phyloP scores from a whole-genome alignment of 164 flowering plant species.

The Litsea cubeba region DNA sequence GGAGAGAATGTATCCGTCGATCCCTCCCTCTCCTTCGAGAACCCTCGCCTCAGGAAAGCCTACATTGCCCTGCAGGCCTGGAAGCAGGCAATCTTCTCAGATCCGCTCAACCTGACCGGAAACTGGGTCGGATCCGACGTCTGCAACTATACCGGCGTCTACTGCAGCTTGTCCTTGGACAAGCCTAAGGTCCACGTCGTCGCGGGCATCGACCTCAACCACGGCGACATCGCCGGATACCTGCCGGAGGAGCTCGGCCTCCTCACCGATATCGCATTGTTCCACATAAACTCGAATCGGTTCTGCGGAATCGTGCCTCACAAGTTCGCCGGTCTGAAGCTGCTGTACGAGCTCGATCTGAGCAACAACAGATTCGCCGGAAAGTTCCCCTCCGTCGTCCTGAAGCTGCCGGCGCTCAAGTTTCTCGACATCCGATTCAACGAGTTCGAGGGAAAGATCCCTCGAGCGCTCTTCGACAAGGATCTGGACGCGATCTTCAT shows the following conservation, averaged over 20 bases:
- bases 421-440: slow-evolving; percentile 71
- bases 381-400: slow-evolving; percentile 49
- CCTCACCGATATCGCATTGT: slow-evolving; percentile 49
- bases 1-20: slow-evolving; percentile 59
- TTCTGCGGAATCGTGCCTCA: slow-evolving; percentile 58
- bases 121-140: slow-evolving; percentile 82
- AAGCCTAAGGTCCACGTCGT: slow-evolving; percentile 38
- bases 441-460: slow-evolving; percentile 82
- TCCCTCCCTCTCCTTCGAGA: slow-evolving; percentile 59
- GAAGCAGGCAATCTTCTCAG: slow-evolving; percentile 81
- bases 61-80: slow-evolving; percentile 89
- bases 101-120: slow-evolving; percentile 61
- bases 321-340: slow-evolving; percentile 29
- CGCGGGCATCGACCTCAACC: slow-evolving; percentile 90
- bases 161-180: slow-evolving; percentile 59
- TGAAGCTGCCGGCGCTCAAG: slow-evolving; percentile 39
- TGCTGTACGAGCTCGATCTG: slow-evolving; percentile 56
- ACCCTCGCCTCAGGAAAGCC: slow-evolving; percentile 49
- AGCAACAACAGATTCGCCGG: slow-evolving; percentile 74
- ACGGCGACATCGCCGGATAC: slow-evolving; percentile 64
- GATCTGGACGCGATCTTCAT: slow-evolving; percentile 83
- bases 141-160: slow-evolving; percentile 65
- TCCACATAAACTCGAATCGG: slow-evolving; percentile 64
- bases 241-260: slow-evolving; percentile 59
- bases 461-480: slow-evolving; percentile 63